These are phyloP conservation scores for Amphirosellinia nigrospora DNA, from an alignment of 495 filamentous ascomycete species.

Conservation along the genomic window DNA sequence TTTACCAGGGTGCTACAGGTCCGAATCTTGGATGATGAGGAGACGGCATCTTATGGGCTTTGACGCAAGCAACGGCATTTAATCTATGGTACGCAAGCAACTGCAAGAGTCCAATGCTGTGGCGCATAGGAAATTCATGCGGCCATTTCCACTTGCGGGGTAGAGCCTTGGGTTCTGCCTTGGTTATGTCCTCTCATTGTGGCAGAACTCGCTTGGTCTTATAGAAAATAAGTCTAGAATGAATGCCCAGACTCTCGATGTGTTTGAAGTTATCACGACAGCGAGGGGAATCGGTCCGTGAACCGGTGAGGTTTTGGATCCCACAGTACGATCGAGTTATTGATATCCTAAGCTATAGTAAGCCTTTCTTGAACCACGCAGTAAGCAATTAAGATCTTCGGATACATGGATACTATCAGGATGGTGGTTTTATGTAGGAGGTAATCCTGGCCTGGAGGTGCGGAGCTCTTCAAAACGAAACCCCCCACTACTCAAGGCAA, in stretches of 20 bases:
- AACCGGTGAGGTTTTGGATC: neutral
- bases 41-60: neutral
- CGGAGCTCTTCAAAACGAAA: constrained; percentile 2
- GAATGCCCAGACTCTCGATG: neutral
- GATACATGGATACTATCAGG: constrained; percentile 17
- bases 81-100: neutral
- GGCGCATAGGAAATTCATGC: constrained; percentile 16
- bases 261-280: constrained; percentile 16
- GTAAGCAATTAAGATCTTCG: constrained; percentile 8
- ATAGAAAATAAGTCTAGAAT: neutral
- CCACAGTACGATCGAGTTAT: neutral
- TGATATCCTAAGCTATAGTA: constrained; percentile 12
- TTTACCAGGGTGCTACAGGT: neutral
- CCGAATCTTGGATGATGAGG: neutral
- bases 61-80: neutral
- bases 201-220: constrained; percentile 3
- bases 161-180: neutral
- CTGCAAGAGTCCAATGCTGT: neutral
- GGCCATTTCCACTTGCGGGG: constrained; percentile 1
- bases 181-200: neutral
- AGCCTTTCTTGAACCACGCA: neutral
- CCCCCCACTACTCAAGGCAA: constrained; percentile 15
- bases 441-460: constrained; percentile 14
- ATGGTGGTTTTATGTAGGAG: constrained; percentile 5
- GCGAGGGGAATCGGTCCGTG: constrained; percentile 8